Evolutionary conservation across 305 asterid species (phyloP).

Genomic region (Fraxinus baroniana): DNA sequence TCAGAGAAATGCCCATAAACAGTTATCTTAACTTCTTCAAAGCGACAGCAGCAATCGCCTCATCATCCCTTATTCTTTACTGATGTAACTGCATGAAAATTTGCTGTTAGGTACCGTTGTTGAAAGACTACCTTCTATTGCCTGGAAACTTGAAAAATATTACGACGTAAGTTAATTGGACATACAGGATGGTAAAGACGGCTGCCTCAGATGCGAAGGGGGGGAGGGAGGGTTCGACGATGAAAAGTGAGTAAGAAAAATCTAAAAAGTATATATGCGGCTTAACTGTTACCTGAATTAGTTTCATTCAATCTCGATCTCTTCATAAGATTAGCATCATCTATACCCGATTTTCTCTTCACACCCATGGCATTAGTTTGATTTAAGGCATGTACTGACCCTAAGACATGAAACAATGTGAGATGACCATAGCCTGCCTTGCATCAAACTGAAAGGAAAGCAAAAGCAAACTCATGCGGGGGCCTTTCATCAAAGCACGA

Average conservation of each 20-base stretch:
- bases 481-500: neutral
- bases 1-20: neutral
- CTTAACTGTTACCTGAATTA: constrained; percentile 35
- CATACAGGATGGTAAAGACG: neutral
- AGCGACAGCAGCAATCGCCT: constrained; percentile 36
- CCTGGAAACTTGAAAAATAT: constrained; percentile 30
- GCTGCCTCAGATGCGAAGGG: neutral
- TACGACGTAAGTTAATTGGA: neutral
- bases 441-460: neutral
- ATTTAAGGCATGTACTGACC: constrained; percentile 15
- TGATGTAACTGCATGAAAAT: constrained; percentile 35
- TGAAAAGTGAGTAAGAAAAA: neutral
- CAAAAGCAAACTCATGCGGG: neutral
- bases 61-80: constrained; percentile 48
- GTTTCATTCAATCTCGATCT: constrained; percentile 42
- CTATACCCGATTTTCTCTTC: constrained; percentile 49
- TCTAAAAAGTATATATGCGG: neutral
- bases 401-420: constrained; percentile 11
- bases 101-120: constrained; percentile 6
- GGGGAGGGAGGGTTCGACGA: neutral
- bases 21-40: constrained; percentile 43
- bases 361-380: constrained; percentile 19
- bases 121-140: constrained; percentile 12
- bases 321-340: constrained; percentile 37
- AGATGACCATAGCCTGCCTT: constrained; percentile 13